These are phyloP conservation scores for Penicillium samsonianum DNA, from an alignment of 495 filamentous ascomycete genomes.

Conservation along the genomic window DNA sequence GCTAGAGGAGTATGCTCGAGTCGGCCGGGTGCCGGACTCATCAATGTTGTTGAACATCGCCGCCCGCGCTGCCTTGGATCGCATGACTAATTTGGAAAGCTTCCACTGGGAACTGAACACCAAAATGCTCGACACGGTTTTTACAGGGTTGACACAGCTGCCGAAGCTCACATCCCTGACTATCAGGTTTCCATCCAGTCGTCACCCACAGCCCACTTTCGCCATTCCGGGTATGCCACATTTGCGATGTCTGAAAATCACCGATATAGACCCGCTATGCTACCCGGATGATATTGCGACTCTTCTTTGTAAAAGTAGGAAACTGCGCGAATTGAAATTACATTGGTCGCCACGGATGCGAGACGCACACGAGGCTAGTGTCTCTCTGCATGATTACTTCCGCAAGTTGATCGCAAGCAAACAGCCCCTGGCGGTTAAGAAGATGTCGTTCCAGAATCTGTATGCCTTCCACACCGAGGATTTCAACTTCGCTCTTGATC, in stretches of 20 bases:
- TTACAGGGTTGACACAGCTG: slow-evolving; percentile 52
- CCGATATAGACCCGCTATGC: slow-evolving; percentile 64
- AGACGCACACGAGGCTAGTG: slow-evolving; percentile 56
- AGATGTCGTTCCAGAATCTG: slow-evolving; percentile 56
- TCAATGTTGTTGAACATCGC: slow-evolving; percentile 65
- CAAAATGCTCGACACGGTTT: slow-evolving; percentile 62
- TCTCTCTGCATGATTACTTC: slow-evolving; percentile 57
- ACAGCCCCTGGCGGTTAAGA: slow-evolving; percentile 47
- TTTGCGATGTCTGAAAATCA: slow-evolving; percentile 52
- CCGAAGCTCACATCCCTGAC: slow-evolving; percentile 55
- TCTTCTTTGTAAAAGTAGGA: slow-evolving; percentile 52
- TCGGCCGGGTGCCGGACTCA: slow-evolving; percentile 61
- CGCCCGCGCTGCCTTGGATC: slow-evolving; percentile 59
- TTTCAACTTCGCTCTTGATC: slow-evolving; percentile 45
- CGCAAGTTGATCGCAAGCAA: slow-evolving; percentile 51
- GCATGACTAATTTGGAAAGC: slow-evolving; percentile 55
- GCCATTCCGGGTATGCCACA: slow-evolving; percentile 60
- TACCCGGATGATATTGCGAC: slow-evolving; percentile 65
- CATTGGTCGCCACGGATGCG: slow-evolving; percentile 67
- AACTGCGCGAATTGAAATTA: slow-evolving; percentile 54
- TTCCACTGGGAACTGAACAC: slow-evolving; percentile 66
- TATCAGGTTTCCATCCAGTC: slow-evolving; percentile 55
- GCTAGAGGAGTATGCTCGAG: slow-evolving; percentile 56
- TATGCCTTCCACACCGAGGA: slow-evolving; percentile 54
- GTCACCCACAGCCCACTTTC: slow-evolving; percentile 58